A percentile compares a stretch with the other conserved stretches of the same genome.
phyloP scores from a whole-genome alignment of 2,329 filamentous ascomycete species.

The Pyrenophora graminea region DNA sequence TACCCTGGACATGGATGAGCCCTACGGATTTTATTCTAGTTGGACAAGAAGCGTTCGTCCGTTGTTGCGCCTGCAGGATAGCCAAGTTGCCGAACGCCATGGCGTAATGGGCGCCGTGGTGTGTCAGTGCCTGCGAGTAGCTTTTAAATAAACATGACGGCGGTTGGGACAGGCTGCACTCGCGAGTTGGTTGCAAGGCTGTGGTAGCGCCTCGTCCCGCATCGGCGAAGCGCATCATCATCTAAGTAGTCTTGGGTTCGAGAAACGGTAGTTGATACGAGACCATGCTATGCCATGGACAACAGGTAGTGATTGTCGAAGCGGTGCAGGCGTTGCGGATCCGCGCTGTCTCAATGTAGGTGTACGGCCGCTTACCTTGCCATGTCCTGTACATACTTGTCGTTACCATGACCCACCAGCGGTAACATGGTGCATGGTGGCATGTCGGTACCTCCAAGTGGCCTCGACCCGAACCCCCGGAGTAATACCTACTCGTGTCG shows the following conservation, averaged over 20 bases:
- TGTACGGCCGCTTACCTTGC: constrained; percentile 5
- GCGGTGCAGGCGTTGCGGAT: constrained; percentile 3
- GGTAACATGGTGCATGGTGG: constrained; percentile 3
- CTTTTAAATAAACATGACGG: too few relatives aligned
- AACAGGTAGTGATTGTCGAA: constrained; percentile 1
- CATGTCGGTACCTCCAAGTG: constrained; percentile 2
- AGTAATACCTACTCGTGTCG: constrained; percentile 2
- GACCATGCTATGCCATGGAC: neutral
- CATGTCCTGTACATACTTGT: neutral
- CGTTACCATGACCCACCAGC: constrained; percentile 1
- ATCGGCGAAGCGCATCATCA: constrained; percentile 12
- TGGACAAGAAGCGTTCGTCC: neutral
- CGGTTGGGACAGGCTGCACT: neutral
- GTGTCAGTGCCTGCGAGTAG: neutral
- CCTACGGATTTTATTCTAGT: constrained; percentile 4
- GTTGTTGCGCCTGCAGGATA: constrained; percentile 1
- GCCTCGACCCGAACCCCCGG: constrained; percentile 5
- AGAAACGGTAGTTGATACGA: constrained; percentile 5
- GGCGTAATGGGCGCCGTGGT: too few relatives aligned
- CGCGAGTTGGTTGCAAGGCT: constrained; percentile 5
- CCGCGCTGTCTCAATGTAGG: constrained; percentile 8
- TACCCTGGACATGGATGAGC: constrained; percentile 8
- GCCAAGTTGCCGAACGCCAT: neutral
- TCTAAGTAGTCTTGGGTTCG: neutral
- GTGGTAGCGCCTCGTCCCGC: constrained; percentile 12